Evolutionary conservation across 306 rosid species (phyloP), one percentile per base, ranked within the genome.

Genomic region (Albizia julibrissin): DNA sequence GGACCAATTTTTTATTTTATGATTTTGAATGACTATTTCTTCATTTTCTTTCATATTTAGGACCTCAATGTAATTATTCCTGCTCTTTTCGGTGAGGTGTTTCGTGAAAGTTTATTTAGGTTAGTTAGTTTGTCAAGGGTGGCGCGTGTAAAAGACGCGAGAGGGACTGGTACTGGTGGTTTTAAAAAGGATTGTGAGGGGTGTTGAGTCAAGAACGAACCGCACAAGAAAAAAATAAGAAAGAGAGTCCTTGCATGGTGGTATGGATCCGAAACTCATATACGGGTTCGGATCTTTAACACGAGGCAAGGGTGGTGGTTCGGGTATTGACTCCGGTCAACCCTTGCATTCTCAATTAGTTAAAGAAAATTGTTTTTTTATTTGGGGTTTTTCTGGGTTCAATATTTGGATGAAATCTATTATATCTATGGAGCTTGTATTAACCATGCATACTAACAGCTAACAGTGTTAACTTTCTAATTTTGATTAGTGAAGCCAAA

Each of bases 151-250:
- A 56, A n/a, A 18, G 61, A 69, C 78, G 78, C 50, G 10, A 40
- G 80, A 56, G 61, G 22, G 72, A 77, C 72, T 47, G 46, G 10
- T 79, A 71, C 79, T 79, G n/a, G 73, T 88, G 58, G 85, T 50
- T 19, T 37, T 1, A 67, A 69, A 69, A 31, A 37, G 80, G 69
- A 62, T 0, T 78, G 86, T 80, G 80, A 72, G 95, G 89, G 88
- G 87, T 91, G 88, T 86, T 86, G 98, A 95, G 99, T 95, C 99
- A 95, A 95, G 99, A 96, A 93, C 99, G 99, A 93, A 96, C 99
- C 99, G 89, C 89, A 84, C 87, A 65, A 81, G 56, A 6, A 4
- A 27, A 29, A 39, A 0, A 10, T 3, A 8, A 58, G 16, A 24
- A 10, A n/a, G 46, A 54, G 78, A 83, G 70, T 79, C 93, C 97